A percentile compares a stretch with the other conserved stretches of the same genome.
phyloP scores from a whole-genome alignment of 148 eudicot species.

The Mesembryanthemum crystallinum region DNA sequence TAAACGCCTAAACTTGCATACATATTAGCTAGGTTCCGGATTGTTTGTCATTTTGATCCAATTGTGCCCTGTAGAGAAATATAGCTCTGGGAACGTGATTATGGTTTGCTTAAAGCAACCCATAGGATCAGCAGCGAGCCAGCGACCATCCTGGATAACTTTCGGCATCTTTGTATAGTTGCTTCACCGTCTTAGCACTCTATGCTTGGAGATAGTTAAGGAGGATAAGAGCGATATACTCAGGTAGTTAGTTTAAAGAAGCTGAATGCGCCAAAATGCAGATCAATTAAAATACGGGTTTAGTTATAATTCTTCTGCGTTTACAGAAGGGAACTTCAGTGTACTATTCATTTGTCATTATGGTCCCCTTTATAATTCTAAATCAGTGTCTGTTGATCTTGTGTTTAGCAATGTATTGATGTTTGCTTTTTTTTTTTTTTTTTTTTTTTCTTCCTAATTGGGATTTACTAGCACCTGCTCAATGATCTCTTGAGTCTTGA shows the following conservation, averaged over 20 bases:
- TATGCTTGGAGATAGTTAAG: background rate
- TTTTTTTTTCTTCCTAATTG: too few species aligned
- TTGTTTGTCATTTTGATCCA: background rate
- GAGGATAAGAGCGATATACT: background rate
- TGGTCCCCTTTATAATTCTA: too few species aligned
- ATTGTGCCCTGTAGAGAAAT: background rate
- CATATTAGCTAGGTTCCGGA: background rate
- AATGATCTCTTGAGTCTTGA: background rate
- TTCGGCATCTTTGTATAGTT: background rate
- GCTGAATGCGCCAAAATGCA: background rate
- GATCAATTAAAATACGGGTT: background rate
- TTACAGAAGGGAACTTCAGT: background rate
- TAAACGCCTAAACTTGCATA: slow-evolving; percentile 23
- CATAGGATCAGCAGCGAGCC: background rate
- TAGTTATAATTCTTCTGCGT: background rate
- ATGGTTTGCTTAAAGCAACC: background rate
- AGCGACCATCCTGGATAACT: background rate
- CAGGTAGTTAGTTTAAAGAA: background rate
- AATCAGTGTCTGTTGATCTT: too few species aligned
- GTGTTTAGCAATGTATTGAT: too few species aligned
- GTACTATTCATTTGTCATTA: background rate
- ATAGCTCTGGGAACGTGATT: background rate
- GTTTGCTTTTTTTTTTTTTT: too few species aligned
- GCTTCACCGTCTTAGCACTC: background rate
- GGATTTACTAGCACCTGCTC: background rate